Evolutionary conservation across 2,329 filamentous ascomycete genomes (phyloP), one percentile per base, ranked within the genome.

Genomic region (Apiospora saccharicola): DNA sequence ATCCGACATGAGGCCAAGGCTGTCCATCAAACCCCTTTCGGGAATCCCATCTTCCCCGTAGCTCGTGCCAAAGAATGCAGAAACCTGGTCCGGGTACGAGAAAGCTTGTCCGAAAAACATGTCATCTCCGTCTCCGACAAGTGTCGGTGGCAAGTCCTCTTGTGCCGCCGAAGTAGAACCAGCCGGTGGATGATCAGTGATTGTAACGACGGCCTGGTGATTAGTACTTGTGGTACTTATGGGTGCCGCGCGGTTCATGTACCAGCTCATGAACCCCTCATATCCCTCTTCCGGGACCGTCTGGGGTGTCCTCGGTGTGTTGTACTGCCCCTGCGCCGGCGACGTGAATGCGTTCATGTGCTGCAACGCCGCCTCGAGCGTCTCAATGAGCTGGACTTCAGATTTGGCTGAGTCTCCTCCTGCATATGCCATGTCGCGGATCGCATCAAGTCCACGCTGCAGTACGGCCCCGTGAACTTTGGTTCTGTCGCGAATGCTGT

Each of bases 361-460:
- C 6, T 51, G 68, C 68, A 69, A 51, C 30, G 68, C 68, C 30
- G 68, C 44, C 68, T 69, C 68, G 68, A 69, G 68, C 26, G 46
- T 51, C 30, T 69, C 68, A 12, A 69, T 49, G 5, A 69, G 68
- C 6, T 51, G 68, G 24, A 69, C 68, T 41, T 69, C 68, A 8
- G 68, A 69, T 34, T 26, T 47, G 5, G 68, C 68, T 0, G 68
- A 69, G 22, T 69, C 68, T 22, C 68, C 68, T 22, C 68, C 68
- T 2, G 68, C 26, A n/a, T 69, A 53, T 5, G 68, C 68, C 68
- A 69, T 69, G 68, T 47, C 68, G 6, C 68, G 46, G 10, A 69
- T 41, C 1, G 68, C 68, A 13, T 51, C 44, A 3, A 69, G 68
- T 2, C 68, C 68, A 16, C 46, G 24, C 22, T 53, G 46, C 13